Percentiles rank a stretch among this genome's conserved stretches.
Evolutionary conservation across 1,284 basidiomycete species (phyloP).

Genomic region (Caloboletus firmus): DNA sequence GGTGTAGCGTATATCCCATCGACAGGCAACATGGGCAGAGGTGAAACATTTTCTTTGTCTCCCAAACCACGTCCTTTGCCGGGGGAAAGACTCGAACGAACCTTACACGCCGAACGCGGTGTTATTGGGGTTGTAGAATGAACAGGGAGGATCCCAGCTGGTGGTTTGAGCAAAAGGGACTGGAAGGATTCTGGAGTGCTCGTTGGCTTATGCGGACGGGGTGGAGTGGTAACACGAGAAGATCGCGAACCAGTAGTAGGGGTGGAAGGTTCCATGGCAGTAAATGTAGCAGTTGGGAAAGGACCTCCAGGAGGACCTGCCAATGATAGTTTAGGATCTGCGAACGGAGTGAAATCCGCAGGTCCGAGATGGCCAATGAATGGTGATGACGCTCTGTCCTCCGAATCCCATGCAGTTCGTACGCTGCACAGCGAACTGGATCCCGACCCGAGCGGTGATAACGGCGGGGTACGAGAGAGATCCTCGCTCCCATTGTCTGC

Average conservation of each 20-base stretch:
- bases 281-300: constrained; percentile 6
- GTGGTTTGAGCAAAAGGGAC: constrained; percentile 33
- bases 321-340: background rate
- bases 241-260: constrained; percentile 19
- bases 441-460: constrained; percentile 6
- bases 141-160: constrained; percentile 30
- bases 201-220: constrained; percentile 32
- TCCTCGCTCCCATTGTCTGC: constrained; percentile 1
- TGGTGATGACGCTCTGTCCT: constrained; percentile 16
- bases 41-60: constrained; percentile 52
- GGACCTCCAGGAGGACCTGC: background rate
- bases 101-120: constrained; percentile 16
- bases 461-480: constrained; percentile 8
- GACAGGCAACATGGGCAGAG: constrained; percentile 33
- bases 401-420: background rate
- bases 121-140: constrained; percentile 28
- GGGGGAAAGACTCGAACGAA: constrained; percentile 25
- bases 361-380: constrained; percentile 31
- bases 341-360: constrained; percentile 25
- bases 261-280: constrained; percentile 24
- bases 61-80: constrained; percentile 29
- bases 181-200: constrained; percentile 37
- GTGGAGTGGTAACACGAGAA: constrained; percentile 26
- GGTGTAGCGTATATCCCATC: constrained; percentile 38
- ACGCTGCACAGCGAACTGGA: constrained; percentile 9